phyloP scores from a whole-genome alignment of 2,329 filamentous ascomycete species.

The Aspergillus sp. region DNA sequence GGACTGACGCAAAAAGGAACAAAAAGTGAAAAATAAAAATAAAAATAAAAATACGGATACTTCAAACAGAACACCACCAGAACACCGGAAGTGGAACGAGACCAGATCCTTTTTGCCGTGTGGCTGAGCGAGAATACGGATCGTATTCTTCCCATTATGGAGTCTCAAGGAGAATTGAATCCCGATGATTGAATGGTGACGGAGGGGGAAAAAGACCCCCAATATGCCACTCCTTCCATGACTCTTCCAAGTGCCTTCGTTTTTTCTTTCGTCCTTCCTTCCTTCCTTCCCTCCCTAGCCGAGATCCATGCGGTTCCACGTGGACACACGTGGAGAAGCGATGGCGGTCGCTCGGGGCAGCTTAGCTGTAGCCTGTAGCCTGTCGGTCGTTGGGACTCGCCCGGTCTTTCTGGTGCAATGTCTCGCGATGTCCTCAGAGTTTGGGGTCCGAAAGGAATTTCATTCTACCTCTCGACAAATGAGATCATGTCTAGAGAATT shows the following conservation, averaged over 20 bases:
- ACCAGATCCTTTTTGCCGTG: not conserved
- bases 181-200: not conserved
- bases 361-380: conserved; percentile 5
- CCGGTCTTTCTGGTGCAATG: not conserved
- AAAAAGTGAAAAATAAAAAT: not conserved
- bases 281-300: conserved; percentile 20
- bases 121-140: conserved; percentile 3
- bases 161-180: not conserved
- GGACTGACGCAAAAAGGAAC: not conserved
- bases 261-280: conserved; percentile 15
- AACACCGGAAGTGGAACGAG: not conserved
- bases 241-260: conserved; percentile 28
- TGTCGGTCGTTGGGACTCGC: conserved; percentile 3
- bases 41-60: not conserved
- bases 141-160: conserved; percentile 4
- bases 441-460: not conserved
- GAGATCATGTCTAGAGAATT: not conserved
- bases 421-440: not conserved
- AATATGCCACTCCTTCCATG: conserved; percentile 19
- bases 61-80: not conserved
- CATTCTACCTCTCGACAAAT: not conserved
- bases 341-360: conserved; percentile 5
- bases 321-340: conserved; percentile 35
- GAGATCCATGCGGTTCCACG: conserved; percentile 36
- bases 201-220: not conserved